Evolutionary conservation across 1,139 yeast genomes (phyloP).

Genomic region (Entelexis paramagnoliae): DNA sequence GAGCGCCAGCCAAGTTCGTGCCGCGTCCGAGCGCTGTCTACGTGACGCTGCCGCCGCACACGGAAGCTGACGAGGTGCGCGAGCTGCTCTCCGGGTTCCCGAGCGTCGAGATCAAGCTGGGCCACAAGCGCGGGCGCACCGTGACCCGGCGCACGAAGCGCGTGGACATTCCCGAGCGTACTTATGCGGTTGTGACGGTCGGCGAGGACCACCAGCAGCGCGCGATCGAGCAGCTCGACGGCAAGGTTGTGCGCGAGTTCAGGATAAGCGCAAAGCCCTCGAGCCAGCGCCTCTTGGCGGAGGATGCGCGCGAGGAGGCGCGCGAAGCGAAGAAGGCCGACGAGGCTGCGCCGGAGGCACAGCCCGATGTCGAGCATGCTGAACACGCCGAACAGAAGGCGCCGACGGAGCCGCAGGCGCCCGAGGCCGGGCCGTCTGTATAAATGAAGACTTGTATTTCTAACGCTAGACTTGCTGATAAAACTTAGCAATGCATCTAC

Average conservation of each 20-base stretch:
- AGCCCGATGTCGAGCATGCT: constrained; percentile 4
- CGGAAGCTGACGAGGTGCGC: constrained; percentile 26
- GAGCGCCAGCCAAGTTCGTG: background rate
- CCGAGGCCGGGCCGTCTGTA: background rate
- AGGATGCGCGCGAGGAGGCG: background rate
- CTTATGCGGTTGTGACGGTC: constrained; percentile 47
- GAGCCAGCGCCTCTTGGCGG: background rate
- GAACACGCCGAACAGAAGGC: constrained; percentile 8
- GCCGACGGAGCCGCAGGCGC: background rate
- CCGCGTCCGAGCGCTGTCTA: constrained; percentile 16
- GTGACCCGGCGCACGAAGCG: constrained; percentile 1
- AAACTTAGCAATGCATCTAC: background rate
- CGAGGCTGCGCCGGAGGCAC: constrained; percentile 4
- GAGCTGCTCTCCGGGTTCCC: constrained; percentile 24
- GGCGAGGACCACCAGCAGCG: constrained; percentile 37
- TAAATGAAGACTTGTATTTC: constrained; percentile 1
- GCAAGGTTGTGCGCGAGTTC: constrained; percentile 33
- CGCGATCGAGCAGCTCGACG: constrained; percentile 39
- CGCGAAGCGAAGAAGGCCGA: background rate
- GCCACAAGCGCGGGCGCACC: constrained; percentile 7
- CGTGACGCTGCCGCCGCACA: constrained; percentile 29
- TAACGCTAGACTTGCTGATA: background rate
- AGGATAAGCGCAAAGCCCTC: constrained; percentile 9
- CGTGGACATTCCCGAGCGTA: constrained; percentile 14
- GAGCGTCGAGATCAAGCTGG: constrained; percentile 9